Evolutionary conservation across 352 stramenopile genomes (phyloP), one percentile per base, ranked within the genome.

Genomic region (Globisporangium emineosum): DNA sequence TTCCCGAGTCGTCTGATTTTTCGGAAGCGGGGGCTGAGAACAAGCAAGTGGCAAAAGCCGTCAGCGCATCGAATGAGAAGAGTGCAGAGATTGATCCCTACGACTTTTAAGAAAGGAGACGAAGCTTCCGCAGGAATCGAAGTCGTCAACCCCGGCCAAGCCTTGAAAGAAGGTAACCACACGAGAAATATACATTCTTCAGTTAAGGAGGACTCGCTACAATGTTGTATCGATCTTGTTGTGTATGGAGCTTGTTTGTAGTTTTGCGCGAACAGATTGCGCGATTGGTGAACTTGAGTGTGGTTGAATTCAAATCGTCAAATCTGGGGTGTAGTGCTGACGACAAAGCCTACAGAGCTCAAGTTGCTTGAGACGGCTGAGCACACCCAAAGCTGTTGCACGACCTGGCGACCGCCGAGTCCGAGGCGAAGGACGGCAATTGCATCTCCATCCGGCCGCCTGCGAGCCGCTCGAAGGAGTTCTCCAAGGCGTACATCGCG

Each of bases 311-410:
- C n/a, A n/a, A n/a, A n/a, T n/a, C n/a, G n/a, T n/a, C n/a, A n/a
- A n/a, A n/a, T n/a, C n/a, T n/a, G n/a, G n/a, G n/a, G n/a, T n/a
- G n/a, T n/a, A n/a, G n/a, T n/a, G n/a, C n/a, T n/a, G n/a, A n/a
- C n/a, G 33, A 37, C 68, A 47, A 84, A 60, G 42, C 50, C 50
- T 4, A 19, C 70, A 1, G 75, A 89, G 29, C 60, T 76, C 2
- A 72, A 85, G 59, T 43, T 75, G 45, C 68, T 89, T 25, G 82
- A 88, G 66, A 83, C 70, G 1, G 84, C 82, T 0, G 82, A 90
- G 50, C 80, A 93, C 57, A 91, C 79, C 33, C 82, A 54, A 91
- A 91, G 56, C 57, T 93, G 54, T 71, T 93, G 30, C 80, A 93
- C 57, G 79, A 93, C 23, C 64, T 89, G 25, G 82, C 82, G 27